These are phyloP conservation scores for Geosmithia morbida DNA, from an alignment of 2,329 filamentous ascomycete species.

Conservation along the genomic window DNA sequence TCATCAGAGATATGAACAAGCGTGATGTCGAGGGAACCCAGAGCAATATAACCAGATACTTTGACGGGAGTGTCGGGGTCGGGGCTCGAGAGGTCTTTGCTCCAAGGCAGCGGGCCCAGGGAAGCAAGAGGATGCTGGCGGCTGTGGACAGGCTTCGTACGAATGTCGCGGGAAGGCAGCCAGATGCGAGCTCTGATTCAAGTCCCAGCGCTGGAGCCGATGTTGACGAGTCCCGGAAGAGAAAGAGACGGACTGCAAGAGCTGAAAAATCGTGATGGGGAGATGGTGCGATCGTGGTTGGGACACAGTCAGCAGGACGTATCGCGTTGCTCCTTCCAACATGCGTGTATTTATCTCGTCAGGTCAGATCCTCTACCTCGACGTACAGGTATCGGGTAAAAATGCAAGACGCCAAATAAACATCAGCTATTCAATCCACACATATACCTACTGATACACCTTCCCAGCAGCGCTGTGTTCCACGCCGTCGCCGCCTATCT, in stretches of 20 bases:
- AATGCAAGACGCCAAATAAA: not conserved
- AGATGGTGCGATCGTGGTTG: not conserved
- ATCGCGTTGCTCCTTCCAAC: too few relatives aligned
- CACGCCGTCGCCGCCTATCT: too few relatives aligned
- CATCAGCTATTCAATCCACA: too few relatives aligned
- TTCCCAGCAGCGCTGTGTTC: too few relatives aligned
- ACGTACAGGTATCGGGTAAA: too few relatives aligned
- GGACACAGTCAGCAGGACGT: too few relatives aligned
- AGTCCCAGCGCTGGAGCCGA: not conserved
- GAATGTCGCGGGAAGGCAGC: slow-evolving; percentile 9
- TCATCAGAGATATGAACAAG: slow-evolving; percentile 89
- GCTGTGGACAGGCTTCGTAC: slow-evolving; percentile 53
- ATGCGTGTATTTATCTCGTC: too few relatives aligned
- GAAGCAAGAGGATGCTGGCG: slow-evolving; percentile 64
- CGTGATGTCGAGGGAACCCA: slow-evolving; percentile 84
- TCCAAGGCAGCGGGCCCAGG: slow-evolving; percentile 49
- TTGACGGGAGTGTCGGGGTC: slow-evolving; percentile 58
- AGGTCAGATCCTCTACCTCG: too few relatives aligned
- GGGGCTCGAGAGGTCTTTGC: slow-evolving; percentile 55
- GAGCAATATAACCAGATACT: slow-evolving; percentile 89
- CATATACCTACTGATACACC: too few relatives aligned
- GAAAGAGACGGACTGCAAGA: slow-evolving; percentile 6
- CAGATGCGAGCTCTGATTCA: not conserved
- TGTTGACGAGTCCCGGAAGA: slow-evolving; percentile 1
- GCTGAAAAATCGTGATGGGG: not conserved